Base-by-base conservation (phyloP, 1,284 basidiomycete species). In the Ganoderma multipileum region DNA sequence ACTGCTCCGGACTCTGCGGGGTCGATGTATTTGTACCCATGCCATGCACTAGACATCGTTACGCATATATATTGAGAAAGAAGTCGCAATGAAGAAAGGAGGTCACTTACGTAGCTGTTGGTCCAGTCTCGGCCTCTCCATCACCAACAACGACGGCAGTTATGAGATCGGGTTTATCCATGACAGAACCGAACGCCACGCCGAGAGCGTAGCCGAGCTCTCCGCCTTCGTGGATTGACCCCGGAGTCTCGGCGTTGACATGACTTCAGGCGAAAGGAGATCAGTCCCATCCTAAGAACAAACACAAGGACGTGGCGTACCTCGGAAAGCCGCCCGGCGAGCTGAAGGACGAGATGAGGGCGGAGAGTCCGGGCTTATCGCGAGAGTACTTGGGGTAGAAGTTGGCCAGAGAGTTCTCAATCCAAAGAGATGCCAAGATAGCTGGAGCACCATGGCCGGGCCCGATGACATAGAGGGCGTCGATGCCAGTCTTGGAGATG, bases 1-100 rank as follows among this genome's bases (percentile, higher is more conserved):
- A 97, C 94, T 0, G 95, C 95, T 28, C 95, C 95, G 9, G 90
- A 93, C 80, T 95, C 94, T n/a, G 86, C 87, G n/a, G 95, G 95
- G 77, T 97, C 94, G 76, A 97, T 88, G 79, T 92, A 97, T 83
- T 94, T 96, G 87, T 87, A 92, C 2, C 86, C 90, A 76, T 95
- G 93, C 93, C 93, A 95, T 0, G 92, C 92, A 8, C 85, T 83
- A 36, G 18, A 50, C 64, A 26, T 68, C 59, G 33, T 50, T 8
- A 36, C 23, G 50, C 9, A 58, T 11, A n/a, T 23, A 7, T 23
- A 20, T 12, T 38, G 12, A 20, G 20, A 38, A 30, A 58, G 55
- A 11, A 14, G 8, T 18, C 2, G n/a, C 6, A 20, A 14, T 2
- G 14, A 30, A 33, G 23, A 39, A 20, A 33, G 33, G 30, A 38